Base-by-base conservation (phyloP, 768 basidiomycete genomes). In the Lactarius pseudohatsudake region DNA sequence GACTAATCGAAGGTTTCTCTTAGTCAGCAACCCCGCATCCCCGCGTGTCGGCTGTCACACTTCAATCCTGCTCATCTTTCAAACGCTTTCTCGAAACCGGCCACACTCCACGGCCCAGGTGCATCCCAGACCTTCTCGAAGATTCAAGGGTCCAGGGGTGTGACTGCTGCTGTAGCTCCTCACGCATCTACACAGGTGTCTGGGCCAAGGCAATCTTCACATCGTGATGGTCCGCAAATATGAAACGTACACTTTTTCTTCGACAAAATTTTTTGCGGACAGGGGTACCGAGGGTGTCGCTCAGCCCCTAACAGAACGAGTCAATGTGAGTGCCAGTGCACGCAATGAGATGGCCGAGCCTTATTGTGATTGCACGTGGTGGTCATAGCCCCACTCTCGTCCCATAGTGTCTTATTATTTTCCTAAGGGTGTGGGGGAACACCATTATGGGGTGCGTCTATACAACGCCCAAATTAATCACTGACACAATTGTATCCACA, bases 361-460 rank as follows among this genome's bases (percentile, higher is more conserved):
- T 56, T 62, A 26, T 41, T 59, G 20, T 43, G 50, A 32, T 59
- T 54, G 61, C 50, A 1, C 50, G 15, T 28, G 26, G 40, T 30
- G 13, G 40, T 41, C 16, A 41, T 63, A 89, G 86, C 82, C 90
- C 3, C 92, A 96, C 78, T 93, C 91, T 55, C 84, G 89, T 26
- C 92, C 94, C 0, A 87, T 92, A 70, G 97, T 99, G 10, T 95
- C 96, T 2, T 99, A 98, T 77, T 99, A 96, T 78, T 95, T 91
- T 72, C 94, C 97, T 0, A 90, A 91, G 77, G 92, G 89, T 58
- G 91, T 98, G 2, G 97, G 97, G 3, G 89, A 91, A 68, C 92
- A 94, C 75, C 97, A 99, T 75, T 99, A 98, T 80, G 96, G 96
- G 68, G 96, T 96, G 50, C 50, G 50, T 53, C 22, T 22, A 50